Evolutionary conservation across 1,284 basidiomycete genomes (phyloP), one percentile per base, ranked within the genome.

Genomic region (Sutorius eximius): DNA sequence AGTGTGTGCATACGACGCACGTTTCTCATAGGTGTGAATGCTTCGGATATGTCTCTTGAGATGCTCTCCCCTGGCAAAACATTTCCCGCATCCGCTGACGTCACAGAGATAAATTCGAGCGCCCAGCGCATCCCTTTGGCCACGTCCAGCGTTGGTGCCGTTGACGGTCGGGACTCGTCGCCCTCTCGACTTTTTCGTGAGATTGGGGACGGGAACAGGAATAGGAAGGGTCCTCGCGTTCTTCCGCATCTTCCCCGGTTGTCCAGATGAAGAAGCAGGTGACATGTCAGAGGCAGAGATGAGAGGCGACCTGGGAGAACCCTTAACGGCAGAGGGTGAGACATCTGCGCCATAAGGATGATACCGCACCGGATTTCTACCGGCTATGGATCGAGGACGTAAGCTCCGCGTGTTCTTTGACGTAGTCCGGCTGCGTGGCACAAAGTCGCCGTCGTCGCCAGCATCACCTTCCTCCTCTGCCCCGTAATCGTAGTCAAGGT

Each of bases 41-140:
- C 79, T 80, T 51, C 83, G 71, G 49, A 86, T 76, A 61, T 87
- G 85, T 38, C 85, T 73, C 73, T 86, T 85, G 44, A 86, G 73
- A 63, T 86, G 85, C 65, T 87, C 85, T 32, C 80, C 79, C 36
- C 85, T 76, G 49, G 79, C 79, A 65, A 86, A 86, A 62, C 85
- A 86, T 74, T 91, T 92, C 42, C 85, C 86, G 68, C 89, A 92
- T 11, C 85, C 89, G 38, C 79, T 75, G 30, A 90, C 87, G 58
- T 80, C 80, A 73, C 90, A 92, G 52, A 80, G 76, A 68, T 89
- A 89, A 63, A 81, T 80, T 58, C 89, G 77, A 51, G 77, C 76
- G 59, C 78, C 78, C 73, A 69, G 72, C 65, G 64, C 64, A 56
- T 71, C 73, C 55, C 66, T 65, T 45, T 64, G 65, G 34, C 63